Base-by-base conservation (phyloP, 2,329 filamentous ascomycete genomes). In the Fusarium sp. region DNA sequence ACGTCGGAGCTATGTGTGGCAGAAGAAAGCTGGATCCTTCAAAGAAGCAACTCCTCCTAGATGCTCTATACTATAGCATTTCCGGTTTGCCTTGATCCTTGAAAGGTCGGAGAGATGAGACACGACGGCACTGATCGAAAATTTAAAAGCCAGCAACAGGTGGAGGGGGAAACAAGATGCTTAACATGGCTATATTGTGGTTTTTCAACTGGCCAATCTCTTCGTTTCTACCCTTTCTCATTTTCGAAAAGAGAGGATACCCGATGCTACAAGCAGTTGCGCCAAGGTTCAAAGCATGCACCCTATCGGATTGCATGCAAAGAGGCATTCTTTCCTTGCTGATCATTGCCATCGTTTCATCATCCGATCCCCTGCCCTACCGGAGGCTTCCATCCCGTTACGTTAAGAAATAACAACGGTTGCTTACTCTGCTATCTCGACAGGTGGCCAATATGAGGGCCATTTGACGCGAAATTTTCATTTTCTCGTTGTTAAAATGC, bases 111-210 rank as follows among this genome's bases (percentile, higher is more conserved):
- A 14, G 11, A 37, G 25, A 49, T 33, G 47, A 52, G 48, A 33
- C 38, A 56, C 29, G 27, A 21, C 45, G 36, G 46, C 35, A 27
- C 41, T 29, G 32, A 43, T 39, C 8, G 17, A 43, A n/a, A 64
- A 68, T 57, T 65, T 61, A 64, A 60, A 68, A 62, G 45, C 44
- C 43, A 39, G 32, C 31, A 49, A 37, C 36, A 42, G 36, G 37
- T 43, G 33, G 43, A 33, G 35, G 43, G 33, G 39, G 42, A 21
- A 36, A 53, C 39, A 61, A 21, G 44, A 53, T 45, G 53, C n/a
- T 41, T 41, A 42, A 33, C 21, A 41, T 49, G 27, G 56, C 32
- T 52, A 41, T 53, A 49, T 37, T 19, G 47, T 38, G 47, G 42
- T 57, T 36, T 48, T 54, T 54, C 46, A 38, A 52, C 53, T 54